Base-by-base conservation (phyloP, 176 grass and related monocot genomes). In the Aegilops longissima region DNA sequence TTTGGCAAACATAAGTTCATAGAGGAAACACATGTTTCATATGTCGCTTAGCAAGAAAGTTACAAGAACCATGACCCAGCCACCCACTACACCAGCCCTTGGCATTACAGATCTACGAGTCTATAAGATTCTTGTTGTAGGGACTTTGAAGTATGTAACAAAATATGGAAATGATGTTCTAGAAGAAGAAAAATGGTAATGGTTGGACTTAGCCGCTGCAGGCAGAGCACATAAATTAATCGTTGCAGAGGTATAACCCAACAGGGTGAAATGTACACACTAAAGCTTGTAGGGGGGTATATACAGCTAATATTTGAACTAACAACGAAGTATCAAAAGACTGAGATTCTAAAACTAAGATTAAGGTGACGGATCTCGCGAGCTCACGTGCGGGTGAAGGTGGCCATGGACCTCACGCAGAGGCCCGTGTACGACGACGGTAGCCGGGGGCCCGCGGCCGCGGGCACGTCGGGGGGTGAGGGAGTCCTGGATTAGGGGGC, bases 231-330 rank as follows among this genome's bases (percentile, higher is more conserved):
- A 14, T 3, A 71, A 31, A 12, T 47, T 78, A 71, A 56, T 61
- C n/a, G 1, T 64, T 56, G 25, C 16, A 25, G 9, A 89, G 23
- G 13, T 61, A 79, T 21, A 88, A 4, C 14, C 16, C 38, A 70
- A 64, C 79, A 63, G 18, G 74, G 47, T 45, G 16, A 87, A 49
- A 29, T 11, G 40, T 69, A 40, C 23, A 61, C 35, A 79, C 18
- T 61, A 11, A 61, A 79, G 39, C 47, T 24, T 33, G 5, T 30
- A 49, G 10, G 35, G 2, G 51, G 13, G 25, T 49, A 49, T 69
- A 59, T 65, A 80, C 23, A 71, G 38, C 16, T 54, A 58, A 45
- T 79, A 86, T 44, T 25, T 62, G 34, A 74, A 84, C 5, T 14
- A 24, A 38, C 6, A 18, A 54, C 51, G 51, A 54, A 54, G 42